These are phyloP conservation scores for Diversispora epigaea DNA, from an alignment of 192 early-diverging fungal species.

Conservation along the genomic window DNA sequence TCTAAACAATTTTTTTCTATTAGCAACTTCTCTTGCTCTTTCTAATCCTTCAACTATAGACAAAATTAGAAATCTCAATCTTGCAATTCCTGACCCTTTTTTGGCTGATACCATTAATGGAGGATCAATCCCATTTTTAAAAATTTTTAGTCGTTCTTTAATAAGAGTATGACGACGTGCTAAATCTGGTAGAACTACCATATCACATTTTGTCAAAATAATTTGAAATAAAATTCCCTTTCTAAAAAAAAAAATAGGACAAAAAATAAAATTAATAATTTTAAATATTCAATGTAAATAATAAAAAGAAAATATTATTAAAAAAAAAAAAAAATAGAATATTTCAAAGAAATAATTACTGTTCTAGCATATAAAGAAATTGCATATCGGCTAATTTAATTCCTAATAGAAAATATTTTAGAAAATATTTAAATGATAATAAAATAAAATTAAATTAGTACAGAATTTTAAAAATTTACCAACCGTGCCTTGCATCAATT, in stretches of 20 bases:
- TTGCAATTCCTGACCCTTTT: conserved; percentile 59
- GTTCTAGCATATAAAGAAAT: too few species aligned
- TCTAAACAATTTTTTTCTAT: background rate
- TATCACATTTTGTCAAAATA: conserved; percentile 74
- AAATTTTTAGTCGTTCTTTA: conserved; percentile 40
- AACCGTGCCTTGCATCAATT: conserved; percentile 74
- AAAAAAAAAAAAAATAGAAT: too few species aligned
- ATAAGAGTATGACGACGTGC: conserved; percentile 61
- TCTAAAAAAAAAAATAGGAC: conserved; percentile 32
- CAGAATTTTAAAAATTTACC: background rate
- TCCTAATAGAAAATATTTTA: background rate
- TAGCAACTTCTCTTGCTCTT: conserved; percentile 2
- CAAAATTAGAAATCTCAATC: conserved; percentile 70
- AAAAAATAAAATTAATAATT: conserved; percentile 1
- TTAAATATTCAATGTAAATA: too few species aligned
- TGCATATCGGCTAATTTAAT: background rate
- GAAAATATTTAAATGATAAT: background rate
- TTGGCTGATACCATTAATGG: conserved; percentile 67
- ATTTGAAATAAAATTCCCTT: conserved; percentile 50
- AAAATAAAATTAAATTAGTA: conserved; percentile 27
- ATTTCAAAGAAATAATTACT: too few species aligned
- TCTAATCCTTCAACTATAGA: conserved; percentile 45
- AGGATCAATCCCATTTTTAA: conserved; percentile 40
- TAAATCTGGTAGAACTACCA: conserved; percentile 59
- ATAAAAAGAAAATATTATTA: background rate